Base-by-base conservation (phyloP, 345 rosid species). In the Gossypium australe region DNA sequence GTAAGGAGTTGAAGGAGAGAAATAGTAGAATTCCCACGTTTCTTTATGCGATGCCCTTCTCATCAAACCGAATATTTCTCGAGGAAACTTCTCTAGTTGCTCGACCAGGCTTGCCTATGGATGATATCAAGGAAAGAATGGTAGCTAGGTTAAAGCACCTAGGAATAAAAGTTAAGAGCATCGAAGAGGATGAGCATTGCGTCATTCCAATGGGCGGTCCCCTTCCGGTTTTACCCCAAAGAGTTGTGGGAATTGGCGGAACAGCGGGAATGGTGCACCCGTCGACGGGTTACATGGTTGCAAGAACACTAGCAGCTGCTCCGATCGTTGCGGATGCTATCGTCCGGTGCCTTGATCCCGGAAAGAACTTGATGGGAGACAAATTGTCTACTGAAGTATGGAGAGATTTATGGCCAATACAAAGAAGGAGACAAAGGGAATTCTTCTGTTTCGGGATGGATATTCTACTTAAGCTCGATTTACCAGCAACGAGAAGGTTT, bases 381-480 rank as follows among this genome's bases (percentile, higher is more conserved):
- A 84, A 86, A 18, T 75, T 95, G 75, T 91, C 99, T 0, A 86
- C 88, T 29, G 78, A 87, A 77, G 97, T 95, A 13, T 95, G 99
- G 99, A 87, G 83, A 81, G 94, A 95, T 77, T 86, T 95, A 76
- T 95, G 99, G 99, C 99, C 99, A 25, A 91, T 91, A 58, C 76
- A 91, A 75, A 88, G 98, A 79, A 84, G 98, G 75, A 87, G 99
- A 79, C 99, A 95, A 62, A 84, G 99, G 80, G 99, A 95, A 71
- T 95, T 95, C 89, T 95, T 95, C 87, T 95, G 99, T 84, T 95
- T 95, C 3, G 98, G 99, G n/a, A 95, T 95, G 99, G 99, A 93
- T 83, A 82, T 91, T 73, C 79, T 95, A 77, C 92, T 95, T 52
- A 95, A 93, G 82, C 97, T 93, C 1, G 96, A 95, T 75, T 82